Percentiles rank a stretch among this genome's conserved stretches.
phyloP scores from a whole-genome alignment of 495 filamentous ascomycete genomes.

The Aspergillus kassunensis region DNA sequence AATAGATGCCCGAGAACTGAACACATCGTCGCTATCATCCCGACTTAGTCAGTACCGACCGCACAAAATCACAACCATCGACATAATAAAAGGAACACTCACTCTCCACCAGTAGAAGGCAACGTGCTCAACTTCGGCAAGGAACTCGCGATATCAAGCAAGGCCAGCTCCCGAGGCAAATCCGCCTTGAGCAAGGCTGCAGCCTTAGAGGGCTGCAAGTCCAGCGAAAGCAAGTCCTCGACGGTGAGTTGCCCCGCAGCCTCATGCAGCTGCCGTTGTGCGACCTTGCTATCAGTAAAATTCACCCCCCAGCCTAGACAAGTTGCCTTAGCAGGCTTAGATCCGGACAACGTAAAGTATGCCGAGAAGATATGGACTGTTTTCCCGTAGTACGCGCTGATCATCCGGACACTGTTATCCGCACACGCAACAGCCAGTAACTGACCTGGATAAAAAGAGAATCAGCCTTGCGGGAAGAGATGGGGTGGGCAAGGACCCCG shows the following conservation, averaged over 20 bases:
- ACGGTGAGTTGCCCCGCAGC: conserved; percentile 36
- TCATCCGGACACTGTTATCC: conserved; percentile 64
- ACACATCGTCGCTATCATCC: conserved; percentile 60
- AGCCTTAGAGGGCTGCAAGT: conserved; percentile 35
- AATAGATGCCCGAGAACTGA: conserved; percentile 63
- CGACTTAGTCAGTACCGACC: neutral
- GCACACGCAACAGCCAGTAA: conserved; percentile 75
- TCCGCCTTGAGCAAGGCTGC: conserved; percentile 48
- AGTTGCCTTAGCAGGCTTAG: conserved; percentile 42
- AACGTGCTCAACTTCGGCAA: conserved; percentile 76
- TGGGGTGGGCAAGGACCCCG: neutral
- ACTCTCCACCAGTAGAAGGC: conserved; percentile 49
- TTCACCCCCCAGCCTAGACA: conserved; percentile 74
- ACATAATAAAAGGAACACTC: conserved; percentile 18
- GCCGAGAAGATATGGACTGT: conserved; percentile 63
- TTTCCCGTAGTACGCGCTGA: conserved; percentile 73
- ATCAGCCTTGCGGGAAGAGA: neutral
- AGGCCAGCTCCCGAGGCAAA: conserved; percentile 72
- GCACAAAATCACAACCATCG: neutral
- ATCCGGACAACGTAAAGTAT: conserved; percentile 20
- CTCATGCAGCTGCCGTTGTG: conserved; percentile 39
- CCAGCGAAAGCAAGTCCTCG: conserved; percentile 41
- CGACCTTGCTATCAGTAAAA: conserved; percentile 52
- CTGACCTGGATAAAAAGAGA: conserved; percentile 46
- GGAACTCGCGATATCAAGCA: conserved; percentile 74